phyloP scores from a whole-genome alignment of 2,329 filamentous ascomycete genomes.

The Phaeophleospora eucalypticola region DNA sequence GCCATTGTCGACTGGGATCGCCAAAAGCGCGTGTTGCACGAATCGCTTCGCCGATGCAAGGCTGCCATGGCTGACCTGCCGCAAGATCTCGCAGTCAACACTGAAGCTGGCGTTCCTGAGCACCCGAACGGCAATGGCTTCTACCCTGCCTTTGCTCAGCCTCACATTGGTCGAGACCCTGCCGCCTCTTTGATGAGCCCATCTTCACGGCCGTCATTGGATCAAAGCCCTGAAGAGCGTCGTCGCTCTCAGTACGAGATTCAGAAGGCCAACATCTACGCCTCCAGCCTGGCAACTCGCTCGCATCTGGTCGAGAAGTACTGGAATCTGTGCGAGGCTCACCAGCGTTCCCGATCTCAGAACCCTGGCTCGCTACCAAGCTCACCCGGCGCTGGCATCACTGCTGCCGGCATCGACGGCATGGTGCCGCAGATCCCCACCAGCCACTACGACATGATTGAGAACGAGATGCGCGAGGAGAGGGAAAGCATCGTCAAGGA shows the following conservation, averaged over 20 bases:
- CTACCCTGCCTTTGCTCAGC: constrained; percentile 23
- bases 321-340: constrained; percentile 68
- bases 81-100: constrained; percentile 59
- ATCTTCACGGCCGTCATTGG: constrained; percentile 25
- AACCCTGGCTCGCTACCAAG: constrained; percentile 39
- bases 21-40: constrained; percentile 69
- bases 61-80: constrained; percentile 64
- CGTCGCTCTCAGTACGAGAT: constrained; percentile 71
- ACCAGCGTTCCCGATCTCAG: constrained; percentile 39
- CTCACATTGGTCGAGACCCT: constrained; percentile 23
- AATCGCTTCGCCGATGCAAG: constrained; percentile 68
- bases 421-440: constrained; percentile 29
- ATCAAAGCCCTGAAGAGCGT: constrained; percentile 37
- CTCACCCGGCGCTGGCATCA: constrained; percentile 31
- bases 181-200: constrained; percentile 32
- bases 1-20: constrained; percentile 70
- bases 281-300: constrained; percentile 73
- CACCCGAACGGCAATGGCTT: constrained; percentile 24
- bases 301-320: constrained; percentile 86
- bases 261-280: constrained; percentile 86
- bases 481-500: constrained; percentile 78
- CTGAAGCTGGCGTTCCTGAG: constrained; percentile 36
- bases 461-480: constrained; percentile 67
- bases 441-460: constrained; percentile 45
- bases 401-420: constrained; percentile 35